phyloP scores from a whole-genome alignment of 305 asterid genomes.

The Fraxinus albicans region DNA sequence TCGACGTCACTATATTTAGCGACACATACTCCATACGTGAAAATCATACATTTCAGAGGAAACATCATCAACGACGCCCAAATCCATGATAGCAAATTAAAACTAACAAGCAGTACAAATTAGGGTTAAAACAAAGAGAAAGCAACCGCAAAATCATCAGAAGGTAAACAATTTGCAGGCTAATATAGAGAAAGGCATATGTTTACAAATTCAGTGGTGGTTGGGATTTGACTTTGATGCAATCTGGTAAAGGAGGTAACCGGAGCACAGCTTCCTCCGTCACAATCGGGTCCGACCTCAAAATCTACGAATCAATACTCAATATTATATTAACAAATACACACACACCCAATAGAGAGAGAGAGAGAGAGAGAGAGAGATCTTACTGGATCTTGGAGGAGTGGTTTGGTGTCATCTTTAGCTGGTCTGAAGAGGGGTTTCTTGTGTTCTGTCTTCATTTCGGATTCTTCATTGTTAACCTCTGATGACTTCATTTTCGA shows the following conservation, averaged over 20 bases:
- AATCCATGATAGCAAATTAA: neutral
- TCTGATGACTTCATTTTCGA: slow-evolving; percentile 28
- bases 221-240: slow-evolving; percentile 22
- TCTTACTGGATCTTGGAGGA: slow-evolving; percentile 73
- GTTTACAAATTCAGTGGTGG: neutral
- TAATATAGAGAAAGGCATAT: neutral
- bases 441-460: slow-evolving; percentile 20
- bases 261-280: slow-evolving; percentile 84
- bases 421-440: slow-evolving; percentile 71
- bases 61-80: neutral
- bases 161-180: neutral
- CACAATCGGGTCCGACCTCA: slow-evolving; percentile 82
- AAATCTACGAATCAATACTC: slow-evolving; percentile 34
- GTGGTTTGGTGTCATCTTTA: slow-evolving; percentile 75
- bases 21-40: neutral
- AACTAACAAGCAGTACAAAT: neutral
- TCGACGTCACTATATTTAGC: no score
- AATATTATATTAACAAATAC: neutral
- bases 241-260: slow-evolving; percentile 64
- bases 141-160: neutral
- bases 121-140: neutral
- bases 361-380: neutral
- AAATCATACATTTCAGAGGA: neutral
- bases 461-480: slow-evolving; percentile 16
- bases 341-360: neutral